Evolutionary conservation across 257 asterid species (phyloP).

Genomic region (Plantago elongata): DNA sequence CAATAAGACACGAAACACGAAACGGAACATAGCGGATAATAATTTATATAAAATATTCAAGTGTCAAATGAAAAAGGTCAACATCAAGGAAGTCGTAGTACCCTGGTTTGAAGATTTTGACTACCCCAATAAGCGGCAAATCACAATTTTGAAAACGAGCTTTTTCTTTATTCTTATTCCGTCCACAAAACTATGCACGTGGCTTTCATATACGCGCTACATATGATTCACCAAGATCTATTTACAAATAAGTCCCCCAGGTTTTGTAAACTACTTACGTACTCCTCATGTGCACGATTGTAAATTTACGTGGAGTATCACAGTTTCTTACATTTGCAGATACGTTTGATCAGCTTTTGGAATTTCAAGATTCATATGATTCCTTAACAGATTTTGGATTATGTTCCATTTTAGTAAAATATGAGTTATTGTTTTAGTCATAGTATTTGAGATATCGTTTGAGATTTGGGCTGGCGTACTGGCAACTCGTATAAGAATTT

Average conservation of each 20-base stretch:
- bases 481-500: too few species aligned
- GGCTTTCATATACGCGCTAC: constrained; percentile 29
- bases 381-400: too few species aligned
- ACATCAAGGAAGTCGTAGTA: constrained; percentile 3
- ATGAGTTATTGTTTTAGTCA: too few species aligned
- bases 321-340: too few species aligned
- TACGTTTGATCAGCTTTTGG: too few species aligned
- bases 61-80: neutral
- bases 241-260: neutral
- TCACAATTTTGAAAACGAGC: neutral
- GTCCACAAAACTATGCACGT: constrained; percentile 32
- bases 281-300: neutral
- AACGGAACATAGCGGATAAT: neutral
- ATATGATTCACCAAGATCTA: neutral
- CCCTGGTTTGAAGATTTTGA: constrained; percentile 16
- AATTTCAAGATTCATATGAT: too few species aligned
- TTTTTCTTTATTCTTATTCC: constrained; percentile 12
- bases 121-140: constrained; percentile 7
- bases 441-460: too few species aligned
- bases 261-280: neutral
- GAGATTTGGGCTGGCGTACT: too few species aligned
- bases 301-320: neutral
- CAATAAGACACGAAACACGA: neutral
- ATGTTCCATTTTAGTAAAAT: too few species aligned
- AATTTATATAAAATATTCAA: neutral